A percentile compares a stretch with the other conserved stretches of the same genome.
phyloP scores from a whole-genome alignment of 2,329 filamentous ascomycete species.

The Purpureocillium takamizusanense region DNA sequence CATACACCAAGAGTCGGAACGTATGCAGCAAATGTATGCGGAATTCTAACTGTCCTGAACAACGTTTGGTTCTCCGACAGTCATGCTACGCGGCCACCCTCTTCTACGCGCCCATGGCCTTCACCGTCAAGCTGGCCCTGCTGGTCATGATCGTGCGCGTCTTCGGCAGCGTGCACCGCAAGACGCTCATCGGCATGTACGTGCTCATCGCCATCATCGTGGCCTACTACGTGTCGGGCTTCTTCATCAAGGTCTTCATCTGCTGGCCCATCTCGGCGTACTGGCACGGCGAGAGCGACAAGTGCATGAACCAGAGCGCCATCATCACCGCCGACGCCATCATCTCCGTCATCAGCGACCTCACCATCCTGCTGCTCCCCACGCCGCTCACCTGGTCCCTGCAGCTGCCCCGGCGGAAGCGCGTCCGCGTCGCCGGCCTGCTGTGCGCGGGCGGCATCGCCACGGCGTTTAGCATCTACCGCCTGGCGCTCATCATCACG shows the following conservation, averaged over 20 bases:
- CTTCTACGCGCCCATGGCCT: constrained; percentile 34
- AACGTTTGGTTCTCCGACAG: constrained; percentile 14
- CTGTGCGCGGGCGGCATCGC: constrained; percentile 21
- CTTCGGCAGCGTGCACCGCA: constrained; percentile 28
- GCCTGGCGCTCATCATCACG: constrained; percentile 14
- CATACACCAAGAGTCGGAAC: too few relatives aligned
- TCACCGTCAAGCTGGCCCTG: constrained; percentile 32
- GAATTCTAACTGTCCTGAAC: too few relatives aligned
- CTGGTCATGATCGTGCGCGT: constrained; percentile 33
- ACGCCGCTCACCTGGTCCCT: constrained; percentile 22
- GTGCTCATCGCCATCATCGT: constrained; percentile 26
- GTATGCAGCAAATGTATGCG: too few relatives aligned
- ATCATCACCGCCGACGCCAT: constrained; percentile 21
- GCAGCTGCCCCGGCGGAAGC: constrained; percentile 17
- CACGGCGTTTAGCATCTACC: constrained; percentile 20
- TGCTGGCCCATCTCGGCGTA: constrained; percentile 31
- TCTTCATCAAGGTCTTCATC: constrained; percentile 31
- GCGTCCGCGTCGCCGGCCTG: constrained; percentile 18
- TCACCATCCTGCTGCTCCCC: constrained; percentile 19
- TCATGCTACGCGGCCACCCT: constrained; percentile 32
- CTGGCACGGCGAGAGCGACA: constrained; percentile 21
- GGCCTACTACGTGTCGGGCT: constrained; percentile 28
- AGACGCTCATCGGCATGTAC: constrained; percentile 27
- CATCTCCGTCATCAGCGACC: constrained; percentile 20
- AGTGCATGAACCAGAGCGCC: constrained; percentile 25